phyloP scores from a whole-genome alignment of 169 alveolate genomes.

The Plasmodium gonderi region DNA sequence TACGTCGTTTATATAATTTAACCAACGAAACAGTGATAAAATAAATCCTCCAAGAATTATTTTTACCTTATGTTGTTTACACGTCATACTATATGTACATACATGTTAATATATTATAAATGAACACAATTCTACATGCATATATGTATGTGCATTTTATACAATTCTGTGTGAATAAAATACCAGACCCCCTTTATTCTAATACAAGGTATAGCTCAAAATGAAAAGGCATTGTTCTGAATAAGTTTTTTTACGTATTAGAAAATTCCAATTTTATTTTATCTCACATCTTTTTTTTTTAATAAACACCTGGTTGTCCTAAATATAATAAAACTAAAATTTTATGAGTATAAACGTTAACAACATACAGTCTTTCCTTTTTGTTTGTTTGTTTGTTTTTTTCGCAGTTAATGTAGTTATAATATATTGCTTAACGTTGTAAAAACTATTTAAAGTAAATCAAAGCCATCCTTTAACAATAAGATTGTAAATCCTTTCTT shows the following conservation, averaged over 20 bases:
- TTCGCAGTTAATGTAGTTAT: not conserved
- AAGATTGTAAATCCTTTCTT: not conserved
- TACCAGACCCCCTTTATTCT: not conserved
- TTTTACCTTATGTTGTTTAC: not conserved
- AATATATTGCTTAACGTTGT: not conserved
- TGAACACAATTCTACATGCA: not conserved
- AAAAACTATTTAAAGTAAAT: not conserved
- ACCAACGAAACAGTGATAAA: not conserved
- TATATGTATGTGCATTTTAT: not conserved
- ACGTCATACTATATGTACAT: not conserved
- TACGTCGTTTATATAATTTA: not conserved
- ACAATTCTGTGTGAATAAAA: not conserved
- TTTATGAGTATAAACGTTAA: not conserved
- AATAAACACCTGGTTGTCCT: not conserved
- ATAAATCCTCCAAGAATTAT: not conserved
- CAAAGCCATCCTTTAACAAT: not conserved
- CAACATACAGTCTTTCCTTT: not conserved
- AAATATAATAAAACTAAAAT: not conserved
- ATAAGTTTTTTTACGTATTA: not conserved
- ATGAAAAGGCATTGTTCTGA: not conserved
- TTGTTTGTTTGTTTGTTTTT: not conserved
- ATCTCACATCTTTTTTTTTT: not conserved
- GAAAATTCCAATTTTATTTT: not conserved
- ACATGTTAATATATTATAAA: not conserved
- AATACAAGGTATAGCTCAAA: not conserved